Evolutionary conservation across 148 eudicot species (phyloP), one percentile per base, ranked within the genome.

Genomic region (Agrostemma githago): DNA sequence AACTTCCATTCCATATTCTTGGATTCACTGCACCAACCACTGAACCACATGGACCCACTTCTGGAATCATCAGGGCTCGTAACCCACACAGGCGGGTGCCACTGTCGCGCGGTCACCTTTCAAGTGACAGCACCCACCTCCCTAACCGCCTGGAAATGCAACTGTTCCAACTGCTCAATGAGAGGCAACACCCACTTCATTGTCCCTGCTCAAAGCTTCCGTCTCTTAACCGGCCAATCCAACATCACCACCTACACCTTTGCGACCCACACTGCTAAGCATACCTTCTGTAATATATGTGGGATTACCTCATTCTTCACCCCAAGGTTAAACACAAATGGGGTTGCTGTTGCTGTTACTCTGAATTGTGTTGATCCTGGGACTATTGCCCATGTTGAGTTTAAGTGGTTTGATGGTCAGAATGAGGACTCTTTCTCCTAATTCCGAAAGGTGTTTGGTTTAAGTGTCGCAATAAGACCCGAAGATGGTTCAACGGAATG

Each of bases 221-320:
- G 84, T 43, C 82, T 94, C 3, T 38, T 87, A 34, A 42, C 75
- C 5, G 92, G 88, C 39, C 88, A 89, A 44, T 88, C 97, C 37
- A 75, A 79, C 82, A 67, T 91, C n/a, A 88, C 89, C 3, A 91
- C 92, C 7, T 94, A 94, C 79, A 88, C 96, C 19, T 94, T 87
- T 44, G 92, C 90, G 16, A 84, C 93, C 14, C 93, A 84, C 74
- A 87, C 85, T 14, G 98, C 98, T 8, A 82, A 94, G 72, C 98
- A 94, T 76, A 94, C 86, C n/a, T 94, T 94, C 81, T 94, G 97
- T 71, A 86, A 79, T 61, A 78, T 86, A 3, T 94, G 98, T 71
- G 98, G 98, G 16, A 87, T 94, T 68, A 94, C 98, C 12, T 91
- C 98, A 0, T 91, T 94, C 70, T 94, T 89, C 70, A 74, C 68